A percentile compares a stretch with the other conserved stretches of the same genome.
Conservation (phyloP, 2,329 filamentous ascomycete species). For the Microcyclospora tardicrescens region DNA sequence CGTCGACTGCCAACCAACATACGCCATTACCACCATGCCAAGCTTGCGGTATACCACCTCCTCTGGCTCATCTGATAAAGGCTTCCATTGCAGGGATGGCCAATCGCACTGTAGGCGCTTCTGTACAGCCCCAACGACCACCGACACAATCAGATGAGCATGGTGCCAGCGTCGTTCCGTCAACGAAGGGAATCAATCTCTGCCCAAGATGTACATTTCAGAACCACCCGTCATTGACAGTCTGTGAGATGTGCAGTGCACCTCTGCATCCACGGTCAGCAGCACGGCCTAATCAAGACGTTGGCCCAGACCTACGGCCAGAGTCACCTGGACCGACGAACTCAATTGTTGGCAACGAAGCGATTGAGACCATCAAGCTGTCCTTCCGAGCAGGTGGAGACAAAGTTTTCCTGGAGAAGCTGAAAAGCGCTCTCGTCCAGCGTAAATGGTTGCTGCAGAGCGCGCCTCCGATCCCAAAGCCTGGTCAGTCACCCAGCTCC, state of each 20-base stretch:
- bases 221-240: conserved; percentile 74
- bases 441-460: conserved; percentile 89
- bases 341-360: conserved; percentile 41
- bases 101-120: conserved; percentile 31
- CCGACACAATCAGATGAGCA: conserved; percentile 2
- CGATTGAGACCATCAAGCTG: conserved; percentile 68
- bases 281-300: conserved; percentile 4
- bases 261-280: conserved; percentile 46
- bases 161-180: not conserved
- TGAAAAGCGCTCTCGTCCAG: conserved; percentile 80
- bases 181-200: not conserved
- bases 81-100: conserved; percentile 67
- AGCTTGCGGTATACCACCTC: conserved; percentile 87
- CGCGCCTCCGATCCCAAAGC: conserved; percentile 72
- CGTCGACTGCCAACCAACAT: conserved; percentile 61
- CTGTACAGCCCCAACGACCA: not conserved
- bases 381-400: conserved; percentile 85
- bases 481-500: conserved; percentile 26
- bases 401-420: conserved; percentile 75
- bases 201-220: conserved; percentile 75
- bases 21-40: conserved; percentile 77
- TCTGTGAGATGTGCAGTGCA: conserved; percentile 85
- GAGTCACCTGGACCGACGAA: conserved; percentile 66
- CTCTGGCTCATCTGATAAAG: conserved; percentile 69
- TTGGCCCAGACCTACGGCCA: conserved; percentile 30